Conservation (phyloP, 108 stramenopile genomes). For the Skeletonema costatum region DNA sequence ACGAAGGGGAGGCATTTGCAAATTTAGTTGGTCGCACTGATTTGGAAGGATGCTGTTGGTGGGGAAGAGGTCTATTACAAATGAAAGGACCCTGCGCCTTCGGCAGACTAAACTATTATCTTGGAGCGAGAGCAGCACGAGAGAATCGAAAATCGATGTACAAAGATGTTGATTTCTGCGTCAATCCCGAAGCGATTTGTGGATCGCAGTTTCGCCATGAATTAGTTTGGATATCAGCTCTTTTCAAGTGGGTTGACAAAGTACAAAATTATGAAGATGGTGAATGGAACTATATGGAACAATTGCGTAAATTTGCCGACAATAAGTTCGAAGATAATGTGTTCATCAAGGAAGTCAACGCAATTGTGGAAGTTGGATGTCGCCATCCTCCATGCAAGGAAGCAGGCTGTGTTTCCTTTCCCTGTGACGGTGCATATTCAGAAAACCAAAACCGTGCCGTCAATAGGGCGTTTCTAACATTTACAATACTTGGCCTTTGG, state of each 20-base stretch:
- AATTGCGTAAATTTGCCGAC: constrained; percentile 27
- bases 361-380: constrained; percentile 35
- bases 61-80: constrained; percentile 46
- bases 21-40: constrained; percentile 29
- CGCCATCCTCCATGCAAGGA: constrained; percentile 34
- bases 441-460: constrained; percentile 7
- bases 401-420: constrained; percentile 26
- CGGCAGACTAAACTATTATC: constrained; percentile 43
- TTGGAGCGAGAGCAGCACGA: constrained; percentile 26
- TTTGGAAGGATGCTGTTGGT: constrained; percentile 51
- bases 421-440: constrained; percentile 19
- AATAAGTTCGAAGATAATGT: constrained; percentile 15
- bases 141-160: constrained; percentile 14
- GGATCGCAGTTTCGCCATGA: constrained; percentile 6
- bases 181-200: constrained; percentile 37
- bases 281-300: constrained; percentile 34
- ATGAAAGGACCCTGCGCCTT: constrained; percentile 36
- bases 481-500: constrained; percentile 19
- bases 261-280: constrained; percentile 26
- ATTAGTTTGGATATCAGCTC: constrained; percentile 33
- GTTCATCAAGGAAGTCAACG: constrained; percentile 20
- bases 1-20: constrained; percentile 23
- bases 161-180: constrained; percentile 27
- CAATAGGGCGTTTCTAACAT: constrained; percentile 30
- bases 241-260: constrained; percentile 40